phyloP scores from a whole-genome alignment of 345 rosid genomes.

The Diplotaxis tenuifolia region DNA sequence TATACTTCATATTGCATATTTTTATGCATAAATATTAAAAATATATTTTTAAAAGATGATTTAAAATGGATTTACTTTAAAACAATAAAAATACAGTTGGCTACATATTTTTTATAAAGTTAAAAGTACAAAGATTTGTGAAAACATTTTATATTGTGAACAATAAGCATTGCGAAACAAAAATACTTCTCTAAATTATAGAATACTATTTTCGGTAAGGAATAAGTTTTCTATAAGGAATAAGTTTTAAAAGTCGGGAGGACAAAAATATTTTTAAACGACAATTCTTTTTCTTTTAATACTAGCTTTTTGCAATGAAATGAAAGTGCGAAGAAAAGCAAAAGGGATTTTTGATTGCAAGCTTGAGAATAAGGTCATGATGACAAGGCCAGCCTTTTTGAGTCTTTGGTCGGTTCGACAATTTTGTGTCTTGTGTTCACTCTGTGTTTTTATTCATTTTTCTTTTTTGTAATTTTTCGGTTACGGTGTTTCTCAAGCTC shows the following conservation, averaged over 20 bases:
- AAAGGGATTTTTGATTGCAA: slow-evolving; percentile 41
- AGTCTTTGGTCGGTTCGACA: slow-evolving; percentile 95
- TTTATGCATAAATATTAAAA: too few relatives aligned
- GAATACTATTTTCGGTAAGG: neutral
- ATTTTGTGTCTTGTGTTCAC: slow-evolving; percentile 69
- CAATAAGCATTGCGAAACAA: too few relatives aligned
- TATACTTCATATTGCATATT: too few relatives aligned
- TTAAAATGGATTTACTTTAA: too few relatives aligned
- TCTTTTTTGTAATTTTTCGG: neutral
- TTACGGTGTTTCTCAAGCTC: neutral
- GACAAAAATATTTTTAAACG: neutral
- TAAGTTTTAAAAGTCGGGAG: neutral
- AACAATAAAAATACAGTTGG: too few relatives aligned
- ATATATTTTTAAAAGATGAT: too few relatives aligned
- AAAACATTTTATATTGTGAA: too few relatives aligned
- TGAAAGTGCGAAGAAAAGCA: slow-evolving; percentile 25
- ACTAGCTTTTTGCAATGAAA: slow-evolving; percentile 18
- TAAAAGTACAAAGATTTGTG: too few relatives aligned
- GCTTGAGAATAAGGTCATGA: slow-evolving; percentile 66
- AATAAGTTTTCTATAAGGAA: neutral
- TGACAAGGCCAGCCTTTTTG: slow-evolving; percentile 54
- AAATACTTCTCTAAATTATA: too few relatives aligned
- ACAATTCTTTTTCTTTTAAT: neutral
- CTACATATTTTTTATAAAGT: too few relatives aligned
- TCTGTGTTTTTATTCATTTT: slow-evolving; percentile 44